These are phyloP conservation scores for Buxus sempervirens DNA, from an alignment of 164 flowering plant species.

Conservation along the genomic window DNA sequence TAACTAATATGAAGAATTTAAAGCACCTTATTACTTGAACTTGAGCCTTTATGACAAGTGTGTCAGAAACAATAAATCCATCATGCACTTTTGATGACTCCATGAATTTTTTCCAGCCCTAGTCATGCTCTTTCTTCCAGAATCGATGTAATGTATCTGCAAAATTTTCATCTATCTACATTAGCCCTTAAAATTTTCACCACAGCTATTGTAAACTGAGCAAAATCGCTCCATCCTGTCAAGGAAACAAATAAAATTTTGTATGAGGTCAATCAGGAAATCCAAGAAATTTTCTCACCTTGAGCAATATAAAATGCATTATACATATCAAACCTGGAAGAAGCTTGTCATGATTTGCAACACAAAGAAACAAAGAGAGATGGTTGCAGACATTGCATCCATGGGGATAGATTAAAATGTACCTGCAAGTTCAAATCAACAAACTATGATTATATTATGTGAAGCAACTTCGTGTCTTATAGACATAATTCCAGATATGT, in stretches of 20 bases:
- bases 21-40: slow-evolving; percentile 91
- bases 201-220: slow-evolving; percentile 94
- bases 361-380: slow-evolving; percentile 96
- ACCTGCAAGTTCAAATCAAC: slow-evolving; percentile 46
- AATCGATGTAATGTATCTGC: slow-evolving; percentile 87
- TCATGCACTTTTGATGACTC: slow-evolving; percentile 84
- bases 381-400: slow-evolving; percentile 98
- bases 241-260: not conserved
- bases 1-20: not conserved
- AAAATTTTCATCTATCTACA: slow-evolving; percentile 12
- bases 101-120: slow-evolving; percentile 99
- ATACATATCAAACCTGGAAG: slow-evolving; percentile 75
- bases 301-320: not conserved
- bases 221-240: slow-evolving; percentile 98
- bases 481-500: no score
- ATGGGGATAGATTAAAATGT: slow-evolving; percentile 93
- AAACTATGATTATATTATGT: slow-evolving; percentile 5
- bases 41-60: slow-evolving; percentile 91
- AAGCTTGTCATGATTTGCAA: slow-evolving; percentile 98
- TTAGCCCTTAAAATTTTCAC: slow-evolving; percentile 59
- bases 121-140: slow-evolving; percentile 98
- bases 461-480: not conserved
- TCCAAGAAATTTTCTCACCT: not conserved
- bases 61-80: slow-evolving; percentile 90
- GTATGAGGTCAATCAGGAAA: not conserved